phyloP scores from a whole-genome alignment of 1,284 basidiomycete species.

The Prillingera fragicola region DNA sequence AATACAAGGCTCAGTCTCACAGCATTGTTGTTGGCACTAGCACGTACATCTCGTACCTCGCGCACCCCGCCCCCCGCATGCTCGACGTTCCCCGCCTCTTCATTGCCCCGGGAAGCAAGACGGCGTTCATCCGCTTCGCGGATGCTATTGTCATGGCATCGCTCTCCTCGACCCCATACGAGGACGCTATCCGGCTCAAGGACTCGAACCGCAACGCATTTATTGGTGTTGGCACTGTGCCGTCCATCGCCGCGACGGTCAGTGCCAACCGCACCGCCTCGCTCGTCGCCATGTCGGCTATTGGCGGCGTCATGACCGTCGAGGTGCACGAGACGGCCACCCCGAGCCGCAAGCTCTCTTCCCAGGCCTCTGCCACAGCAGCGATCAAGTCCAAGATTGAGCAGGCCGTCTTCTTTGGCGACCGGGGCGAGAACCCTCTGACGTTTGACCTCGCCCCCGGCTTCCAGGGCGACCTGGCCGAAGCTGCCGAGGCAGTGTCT shows the following conservation, averaged over 20 bases:
- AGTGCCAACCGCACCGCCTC: slow-evolving; percentile 14
- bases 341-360: slow-evolving; percentile 9
- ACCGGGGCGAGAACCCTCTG: slow-evolving; percentile 52
- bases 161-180: slow-evolving; percentile 31
- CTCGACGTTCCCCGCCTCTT: slow-evolving; percentile 44
- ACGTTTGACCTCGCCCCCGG: slow-evolving; percentile 50
- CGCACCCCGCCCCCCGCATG: slow-evolving; percentile 45
- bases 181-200: slow-evolving; percentile 41
- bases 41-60: slow-evolving; percentile 32
- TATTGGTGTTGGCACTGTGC: slow-evolving; percentile 29
- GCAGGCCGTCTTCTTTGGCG: slow-evolving; percentile 55
- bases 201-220: slow-evolving; percentile 40
- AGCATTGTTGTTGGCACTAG: slow-evolving; percentile 26
- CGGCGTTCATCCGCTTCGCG: slow-evolving; percentile 47
- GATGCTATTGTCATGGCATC: slow-evolving; percentile 44
- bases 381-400: slow-evolving; percentile 53
- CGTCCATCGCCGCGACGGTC: slow-evolving; percentile 2
- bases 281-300: slow-evolving; percentile 35
- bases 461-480: slow-evolving; percentile 51
- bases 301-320: slow-evolving; percentile 40
- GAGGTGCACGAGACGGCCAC: slow-evolving; percentile 26
- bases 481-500: slow-evolving; percentile 50
- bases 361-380: slow-evolving; percentile 27
- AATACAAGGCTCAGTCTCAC: slow-evolving; percentile 21
- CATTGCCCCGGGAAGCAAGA: slow-evolving; percentile 31